A percentile compares a stretch with the other conserved stretches of the same genome.
Evolutionary conservation across 1,284 basidiomycete genomes (phyloP).

Genomic region (Sanghuangporus sanghuang): DNA sequence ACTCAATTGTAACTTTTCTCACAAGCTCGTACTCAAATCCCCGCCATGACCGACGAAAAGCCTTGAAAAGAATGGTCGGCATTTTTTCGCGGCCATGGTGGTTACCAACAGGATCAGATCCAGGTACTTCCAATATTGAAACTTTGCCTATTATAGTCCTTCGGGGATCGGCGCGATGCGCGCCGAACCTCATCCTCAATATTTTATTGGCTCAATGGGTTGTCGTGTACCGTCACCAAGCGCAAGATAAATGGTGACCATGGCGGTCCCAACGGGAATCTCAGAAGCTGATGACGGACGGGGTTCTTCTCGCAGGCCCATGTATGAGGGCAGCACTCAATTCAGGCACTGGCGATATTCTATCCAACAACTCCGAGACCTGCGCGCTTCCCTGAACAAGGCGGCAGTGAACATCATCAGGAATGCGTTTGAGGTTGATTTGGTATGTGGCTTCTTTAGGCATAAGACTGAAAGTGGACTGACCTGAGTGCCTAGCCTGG

Average conservation of each 20-base stretch:
- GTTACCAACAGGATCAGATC: background rate
- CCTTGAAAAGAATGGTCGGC: background rate
- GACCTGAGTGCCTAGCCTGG: constrained; percentile 44
- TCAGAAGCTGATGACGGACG: background rate
- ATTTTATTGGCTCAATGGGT: background rate
- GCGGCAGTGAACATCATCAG: constrained; percentile 73
- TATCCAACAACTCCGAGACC: constrained; percentile 48
- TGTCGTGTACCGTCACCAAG: background rate
- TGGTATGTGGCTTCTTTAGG: constrained; percentile 44
- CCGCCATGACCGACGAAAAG: constrained; percentile 3
- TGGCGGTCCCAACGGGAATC: constrained; percentile 5
- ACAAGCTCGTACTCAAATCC: background rate
- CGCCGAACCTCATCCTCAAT: background rate
- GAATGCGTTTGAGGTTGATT: constrained; percentile 72
- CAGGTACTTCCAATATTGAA: background rate
- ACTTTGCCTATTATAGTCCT: background rate
- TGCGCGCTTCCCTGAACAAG: constrained; percentile 63
- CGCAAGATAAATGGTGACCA: background rate
- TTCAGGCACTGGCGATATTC: constrained; percentile 88
- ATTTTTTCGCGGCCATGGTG: background rate
- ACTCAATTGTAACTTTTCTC: background rate
- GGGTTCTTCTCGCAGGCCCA: constrained; percentile 19
- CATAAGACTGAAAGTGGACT: constrained; percentile 18
- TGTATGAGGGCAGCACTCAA: constrained; percentile 85
- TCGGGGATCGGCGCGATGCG: background rate